Base-by-base conservation (phyloP, 768 basidiomycete species). In the Kwoniella sp. region DNA sequence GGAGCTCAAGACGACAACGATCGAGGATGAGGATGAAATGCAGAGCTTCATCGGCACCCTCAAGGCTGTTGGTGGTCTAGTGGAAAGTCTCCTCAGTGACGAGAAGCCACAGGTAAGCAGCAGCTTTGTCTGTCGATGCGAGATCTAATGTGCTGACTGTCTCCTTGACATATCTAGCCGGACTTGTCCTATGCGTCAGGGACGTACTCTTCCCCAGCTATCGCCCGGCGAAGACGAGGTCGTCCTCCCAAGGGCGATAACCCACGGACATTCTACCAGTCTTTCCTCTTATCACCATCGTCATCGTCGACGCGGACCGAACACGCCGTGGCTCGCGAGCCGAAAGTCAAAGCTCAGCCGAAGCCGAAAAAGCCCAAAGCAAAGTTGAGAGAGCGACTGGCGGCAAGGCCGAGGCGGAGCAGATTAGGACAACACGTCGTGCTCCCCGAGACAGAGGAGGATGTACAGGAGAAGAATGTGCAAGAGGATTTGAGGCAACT, bases 171-270 rank as follows among this genome's bases (percentile, higher is more conserved):
- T 5, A 4, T 12, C 20, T 31, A 69, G 48, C 53, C 58, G 26
- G 56, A 64, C 17, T 25, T 41, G 11, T 53, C 55, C 22, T 64
- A 61, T 48, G 34, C 65, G 4, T 54, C 51, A 20, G 63, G 63
- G 15, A 57, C 71, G 17, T 77, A 62, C 58, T 72, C 73, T 5
- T 68, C 74, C 4, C 71, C 75, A 12, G 75, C 75, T 20, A 66
- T 77, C 45, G 73, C 73, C 26, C 64, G 69, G 4, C 65, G 75
- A 17, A 53, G 71, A 31, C 62, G 75, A 25, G 75, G 75, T 20
- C 55, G 75, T 68, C 75, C 75, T 20, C 73, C 73, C 13, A 74
- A 74, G 54, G 60, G 34, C 31, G 52, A 58, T 51, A 45, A 63
- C 55, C 26, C 58, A 51, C 37, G 53, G 25, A 69, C 58, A 54